Conservation (phyloP, 148 eudicot species). For the Cornus florida region DNA sequence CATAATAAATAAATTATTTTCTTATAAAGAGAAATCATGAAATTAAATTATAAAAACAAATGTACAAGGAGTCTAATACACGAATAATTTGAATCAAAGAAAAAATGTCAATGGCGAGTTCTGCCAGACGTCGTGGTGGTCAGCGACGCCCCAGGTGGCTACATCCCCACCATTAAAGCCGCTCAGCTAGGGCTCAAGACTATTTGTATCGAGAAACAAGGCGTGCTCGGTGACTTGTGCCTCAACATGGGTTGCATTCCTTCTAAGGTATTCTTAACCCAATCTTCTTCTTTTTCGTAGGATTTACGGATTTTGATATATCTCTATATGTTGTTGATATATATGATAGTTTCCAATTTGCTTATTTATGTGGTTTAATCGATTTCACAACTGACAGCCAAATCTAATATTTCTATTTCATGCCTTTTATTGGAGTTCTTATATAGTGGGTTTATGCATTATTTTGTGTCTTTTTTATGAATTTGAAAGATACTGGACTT, state of each 20-base stretch:
- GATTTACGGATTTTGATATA: background rate
- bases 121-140: slow-evolving; percentile 92
- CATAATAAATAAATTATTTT: too few relatives aligned
- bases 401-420: background rate
- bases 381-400: background rate
- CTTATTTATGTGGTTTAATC: background rate
- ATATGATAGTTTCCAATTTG: background rate
- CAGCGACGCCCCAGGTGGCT: slow-evolving; percentile 96
- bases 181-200: slow-evolving; percentile 92
- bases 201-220: slow-evolving; percentile 92
- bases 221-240: slow-evolving; percentile 86
- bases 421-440: background rate
- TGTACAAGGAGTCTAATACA: too few relatives aligned
- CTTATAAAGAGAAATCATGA: too few relatives aligned
- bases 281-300: too few relatives aligned
- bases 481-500: background rate
- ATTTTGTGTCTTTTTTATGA: background rate
- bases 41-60: too few relatives aligned
- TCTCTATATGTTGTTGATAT: too few relatives aligned
- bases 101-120: too few relatives aligned
- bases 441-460: background rate
- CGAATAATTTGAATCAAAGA: too few relatives aligned
- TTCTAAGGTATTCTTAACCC: slow-evolving; percentile 60
- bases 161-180: slow-evolving; percentile 93
- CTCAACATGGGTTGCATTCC: slow-evolving; percentile 97